phyloP scores from a whole-genome alignment of 2,329 filamentous ascomycete genomes.

The Bisporella sp. region DNA sequence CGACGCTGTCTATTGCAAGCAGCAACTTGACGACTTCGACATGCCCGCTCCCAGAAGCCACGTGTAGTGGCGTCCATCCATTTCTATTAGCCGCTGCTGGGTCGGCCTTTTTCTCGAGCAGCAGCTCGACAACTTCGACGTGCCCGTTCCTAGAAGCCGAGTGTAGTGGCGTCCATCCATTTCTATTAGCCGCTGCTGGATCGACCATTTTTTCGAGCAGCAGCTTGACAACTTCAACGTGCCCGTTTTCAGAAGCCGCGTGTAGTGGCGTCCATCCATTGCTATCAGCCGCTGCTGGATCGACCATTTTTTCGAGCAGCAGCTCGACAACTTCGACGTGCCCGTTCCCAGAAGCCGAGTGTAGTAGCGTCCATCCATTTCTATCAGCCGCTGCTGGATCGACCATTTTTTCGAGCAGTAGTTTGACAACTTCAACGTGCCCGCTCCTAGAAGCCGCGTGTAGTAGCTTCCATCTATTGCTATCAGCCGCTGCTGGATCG shows the following conservation, averaged over 20 bases:
- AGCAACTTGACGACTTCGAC: background rate
- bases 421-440: constrained; percentile 1
- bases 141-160: background rate
- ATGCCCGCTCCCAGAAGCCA: background rate
- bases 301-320: no score
- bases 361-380: background rate
- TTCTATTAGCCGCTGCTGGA: no score
- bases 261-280: background rate
- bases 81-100: background rate
- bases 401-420: no score
- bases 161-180: no score
- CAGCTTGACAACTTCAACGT: no score
- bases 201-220: no score
- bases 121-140: constrained; percentile 2
- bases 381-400: background rate
- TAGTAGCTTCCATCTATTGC: no score
- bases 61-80: background rate
- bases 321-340: no score
- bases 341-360: no score
- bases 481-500: no score
- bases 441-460: background rate
- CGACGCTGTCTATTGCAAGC: background rate
- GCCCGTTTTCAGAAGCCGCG: background rate
- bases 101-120: background rate
- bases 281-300: no score